Base-by-base conservation (phyloP, 2,329 filamentous ascomycete species). In the Byssochlamys sp. region DNA sequence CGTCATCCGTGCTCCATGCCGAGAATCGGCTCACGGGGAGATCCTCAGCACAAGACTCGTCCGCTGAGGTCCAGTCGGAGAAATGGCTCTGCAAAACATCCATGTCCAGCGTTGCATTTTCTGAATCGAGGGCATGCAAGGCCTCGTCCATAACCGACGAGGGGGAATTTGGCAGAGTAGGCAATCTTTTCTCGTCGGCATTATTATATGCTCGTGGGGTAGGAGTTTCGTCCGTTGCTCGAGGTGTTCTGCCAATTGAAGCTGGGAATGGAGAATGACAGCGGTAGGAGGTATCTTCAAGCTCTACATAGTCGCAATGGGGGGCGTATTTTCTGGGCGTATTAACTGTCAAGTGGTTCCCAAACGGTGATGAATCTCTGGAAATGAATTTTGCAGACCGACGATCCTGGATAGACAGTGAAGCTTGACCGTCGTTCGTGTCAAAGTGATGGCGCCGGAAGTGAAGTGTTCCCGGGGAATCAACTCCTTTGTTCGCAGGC, bases 121-220 rank as follows among this genome's bases (percentile, higher is more conserved):
- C 63, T 19, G 66, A 67, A 28, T 74, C 69, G 28, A 74, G 66
- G 19, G 69, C 69, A 14, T 66, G 67, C 14, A 74, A 63, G 7
- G 71, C 72, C 57, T 75, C 72, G 25, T 76, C 72, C 67, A 75
- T 70, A 35, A 75, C 75, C 1, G 75, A 77, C 0, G 75, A 77
- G 28, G 75, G 76, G 4, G 74, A 74, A 59, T 77, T 78, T 7
- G 76, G 76, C 24, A 78, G 66, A 6, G 75, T 76, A 4, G 76
- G 76, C 25, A 78, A 67, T 48, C 75, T 65, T 59, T 78, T 78
- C 19, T 73, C 66, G 31, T 63, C 63, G 19, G 67, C 60, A 56
- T 69, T 64, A 1, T 67, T 64, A 1, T 67, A 57, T 7, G 67
- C 64, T 3, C 64, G 68, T 29, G 65, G 67, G 1, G 68, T 70